phyloP scores from a whole-genome alignment of 345 rosid genomes.

The Sisymbrium irio region DNA sequence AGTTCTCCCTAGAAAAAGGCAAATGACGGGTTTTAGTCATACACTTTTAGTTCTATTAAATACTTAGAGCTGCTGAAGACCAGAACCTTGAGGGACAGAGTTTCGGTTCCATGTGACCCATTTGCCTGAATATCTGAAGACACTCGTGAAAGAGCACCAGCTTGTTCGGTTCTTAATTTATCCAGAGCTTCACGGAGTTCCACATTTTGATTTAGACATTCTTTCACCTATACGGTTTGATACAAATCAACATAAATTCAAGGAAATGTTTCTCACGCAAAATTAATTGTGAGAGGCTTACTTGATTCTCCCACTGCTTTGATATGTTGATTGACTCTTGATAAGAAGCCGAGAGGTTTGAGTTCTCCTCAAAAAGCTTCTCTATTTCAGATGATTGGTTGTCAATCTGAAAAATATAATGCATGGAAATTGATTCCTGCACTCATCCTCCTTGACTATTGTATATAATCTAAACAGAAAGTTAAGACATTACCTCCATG shows the following conservation, averaged over 20 bases:
- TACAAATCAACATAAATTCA: background rate
- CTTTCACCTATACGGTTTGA: slow-evolving; percentile 60
- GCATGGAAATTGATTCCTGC: background rate
- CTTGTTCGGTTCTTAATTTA: slow-evolving; percentile 74
- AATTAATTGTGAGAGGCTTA: slow-evolving; percentile 51
- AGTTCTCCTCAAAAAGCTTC: slow-evolving; percentile 87
- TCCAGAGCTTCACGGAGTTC: slow-evolving; percentile 69
- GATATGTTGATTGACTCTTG: slow-evolving; percentile 64
- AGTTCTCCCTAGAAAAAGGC: slow-evolving; percentile 55
- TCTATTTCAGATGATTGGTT: slow-evolving; percentile 96
- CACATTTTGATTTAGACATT: slow-evolving; percentile 80
- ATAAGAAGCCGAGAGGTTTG: slow-evolving; percentile 61
- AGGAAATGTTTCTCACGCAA: background rate
- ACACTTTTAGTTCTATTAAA: background rate
- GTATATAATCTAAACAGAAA: slow-evolving; percentile 3
- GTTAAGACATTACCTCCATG: slow-evolving; percentile 56
- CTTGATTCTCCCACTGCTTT: slow-evolving; percentile 76
- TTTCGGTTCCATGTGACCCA: slow-evolving; percentile 43
- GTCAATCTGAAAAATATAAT: slow-evolving; percentile 63
- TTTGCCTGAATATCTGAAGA: slow-evolving; percentile 31
- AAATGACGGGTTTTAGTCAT: background rate
- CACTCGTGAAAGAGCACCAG: slow-evolving; percentile 29
- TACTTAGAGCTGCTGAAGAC: background rate
- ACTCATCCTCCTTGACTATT: background rate
- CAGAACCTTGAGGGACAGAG: slow-evolving; percentile 68